phyloP scores from a whole-genome alignment of 129 eudicot species.

The Lactuca sativa region DNA sequence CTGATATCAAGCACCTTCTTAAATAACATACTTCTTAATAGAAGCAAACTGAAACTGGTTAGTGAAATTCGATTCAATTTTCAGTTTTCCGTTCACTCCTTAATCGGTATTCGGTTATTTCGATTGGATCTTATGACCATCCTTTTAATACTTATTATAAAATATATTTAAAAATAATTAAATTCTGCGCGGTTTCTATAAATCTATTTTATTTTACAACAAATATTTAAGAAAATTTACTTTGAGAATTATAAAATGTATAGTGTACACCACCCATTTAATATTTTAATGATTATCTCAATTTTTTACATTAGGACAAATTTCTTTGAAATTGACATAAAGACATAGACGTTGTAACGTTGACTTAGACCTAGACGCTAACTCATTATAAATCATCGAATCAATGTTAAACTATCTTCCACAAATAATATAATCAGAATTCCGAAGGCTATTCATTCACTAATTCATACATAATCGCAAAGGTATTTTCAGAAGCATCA shows the following conservation, averaged over 20 bases:
- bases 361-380: background rate
- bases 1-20: no score
- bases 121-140: no score
- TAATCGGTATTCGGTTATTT: no score
- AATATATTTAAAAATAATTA: no score
- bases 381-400: background rate
- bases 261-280: background rate
- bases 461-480: background rate
- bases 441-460: background rate
- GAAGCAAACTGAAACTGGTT: no score
- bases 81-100: no score
- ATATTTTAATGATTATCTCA: no score
- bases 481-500: constrained; percentile 12
- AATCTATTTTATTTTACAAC: background rate
- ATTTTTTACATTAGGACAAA: background rate
- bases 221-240: no score
- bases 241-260: background rate
- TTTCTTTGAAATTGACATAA: background rate
- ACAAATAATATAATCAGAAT: background rate
- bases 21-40: no score
- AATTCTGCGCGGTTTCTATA: no score
- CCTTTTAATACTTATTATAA: no score
- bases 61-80: no score
- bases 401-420: background rate
- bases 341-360: background rate